These are phyloP conservation scores for Candida glucosophila DNA, from an alignment of 1,139 yeast species.

Conservation along the genomic window DNA sequence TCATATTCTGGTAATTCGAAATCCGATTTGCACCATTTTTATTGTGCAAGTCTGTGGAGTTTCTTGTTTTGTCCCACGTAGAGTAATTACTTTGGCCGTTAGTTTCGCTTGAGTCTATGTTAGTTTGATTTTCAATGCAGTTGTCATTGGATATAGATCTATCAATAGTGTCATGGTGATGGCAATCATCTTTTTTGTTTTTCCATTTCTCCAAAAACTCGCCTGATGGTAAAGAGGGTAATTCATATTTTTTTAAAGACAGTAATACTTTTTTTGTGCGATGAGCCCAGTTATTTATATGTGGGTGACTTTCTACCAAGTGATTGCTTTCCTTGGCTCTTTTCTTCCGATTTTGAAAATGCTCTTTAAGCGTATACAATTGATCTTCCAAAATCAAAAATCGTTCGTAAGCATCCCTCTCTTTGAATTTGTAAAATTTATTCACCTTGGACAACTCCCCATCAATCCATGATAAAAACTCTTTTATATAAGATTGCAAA, in stretches of 20 bases:
- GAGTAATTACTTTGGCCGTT: neutral
- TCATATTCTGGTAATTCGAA: constrained; percentile 12
- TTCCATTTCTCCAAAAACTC: constrained; percentile 27
- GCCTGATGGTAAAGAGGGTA: constrained; percentile 51
- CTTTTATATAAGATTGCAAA: too few species aligned
- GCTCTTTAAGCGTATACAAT: constrained; percentile 53
- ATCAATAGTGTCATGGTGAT: constrained; percentile 14
- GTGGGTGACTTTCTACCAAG: constrained; percentile 6
- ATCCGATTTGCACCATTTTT: too few species aligned
- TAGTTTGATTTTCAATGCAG: too few species aligned
- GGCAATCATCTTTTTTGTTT: constrained; percentile 7
- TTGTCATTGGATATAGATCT: too few species aligned
- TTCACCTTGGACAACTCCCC: constrained; percentile 52
- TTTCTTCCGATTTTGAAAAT: too few species aligned
- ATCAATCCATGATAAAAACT: constrained; percentile 58
- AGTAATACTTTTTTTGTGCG: constrained; percentile 25
- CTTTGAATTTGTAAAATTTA: constrained; percentile 49
- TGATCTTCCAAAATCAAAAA: constrained; percentile 61
- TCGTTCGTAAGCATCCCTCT: constrained; percentile 51
- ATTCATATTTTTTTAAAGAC: constrained; percentile 36
- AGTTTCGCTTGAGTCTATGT: neutral
- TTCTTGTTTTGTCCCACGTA: too few species aligned
- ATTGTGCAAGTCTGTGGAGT: too few species aligned
- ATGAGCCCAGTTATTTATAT: constrained; percentile 23
- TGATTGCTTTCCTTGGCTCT: constrained; percentile 4